A percentile compares a stretch with the other conserved stretches of the same genome.
phyloP scores from a whole-genome alignment of 768 basidiomycete species.

The Leccinum broughii region DNA sequence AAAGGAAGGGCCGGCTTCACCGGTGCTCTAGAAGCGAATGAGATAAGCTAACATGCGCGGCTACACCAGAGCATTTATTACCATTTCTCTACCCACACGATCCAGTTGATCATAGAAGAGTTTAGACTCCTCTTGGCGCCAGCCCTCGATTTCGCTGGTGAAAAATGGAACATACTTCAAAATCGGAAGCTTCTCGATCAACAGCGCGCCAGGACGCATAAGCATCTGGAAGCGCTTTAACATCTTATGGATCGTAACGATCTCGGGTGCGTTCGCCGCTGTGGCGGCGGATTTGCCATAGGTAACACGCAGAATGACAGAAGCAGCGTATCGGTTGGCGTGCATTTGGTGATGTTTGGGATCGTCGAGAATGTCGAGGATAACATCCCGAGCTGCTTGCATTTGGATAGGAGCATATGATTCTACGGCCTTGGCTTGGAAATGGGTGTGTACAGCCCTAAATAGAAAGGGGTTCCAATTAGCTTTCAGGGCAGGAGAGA shows the following conservation, averaged over 20 bases:
- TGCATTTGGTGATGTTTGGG: slow-evolving; percentile 52
- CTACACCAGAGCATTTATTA: slow-evolving; percentile 16
- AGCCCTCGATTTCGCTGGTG: slow-evolving; percentile 52
- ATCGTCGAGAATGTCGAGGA: slow-evolving; percentile 33
- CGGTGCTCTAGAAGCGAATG: slow-evolving; percentile 18
- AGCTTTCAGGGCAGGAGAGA: background rate
- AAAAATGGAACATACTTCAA: slow-evolving; percentile 59
- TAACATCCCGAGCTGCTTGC: slow-evolving; percentile 32
- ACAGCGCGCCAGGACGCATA: slow-evolving; percentile 37
- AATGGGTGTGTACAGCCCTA: slow-evolving; percentile 59
- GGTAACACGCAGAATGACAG: slow-evolving; percentile 36
- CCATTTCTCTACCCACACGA: slow-evolving; percentile 47
- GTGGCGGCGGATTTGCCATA: slow-evolving; percentile 37
- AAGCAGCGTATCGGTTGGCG: slow-evolving; percentile 45
- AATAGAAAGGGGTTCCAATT: background rate
- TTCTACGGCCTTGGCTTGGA: slow-evolving; percentile 52
- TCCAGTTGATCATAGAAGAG: slow-evolving; percentile 55
- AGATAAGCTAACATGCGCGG: background rate
- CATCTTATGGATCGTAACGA: slow-evolving; percentile 35
- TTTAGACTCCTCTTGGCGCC: slow-evolving; percentile 54
- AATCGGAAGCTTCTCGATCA: slow-evolving; percentile 39
- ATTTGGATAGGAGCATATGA: slow-evolving; percentile 52
- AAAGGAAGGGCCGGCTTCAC: slow-evolving; percentile 43
- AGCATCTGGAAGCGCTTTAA: slow-evolving; percentile 37
- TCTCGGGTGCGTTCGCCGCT: slow-evolving; percentile 31